phyloP scores from a whole-genome alignment of 352 stramenopile species.

The Globisporangium parvum region DNA sequence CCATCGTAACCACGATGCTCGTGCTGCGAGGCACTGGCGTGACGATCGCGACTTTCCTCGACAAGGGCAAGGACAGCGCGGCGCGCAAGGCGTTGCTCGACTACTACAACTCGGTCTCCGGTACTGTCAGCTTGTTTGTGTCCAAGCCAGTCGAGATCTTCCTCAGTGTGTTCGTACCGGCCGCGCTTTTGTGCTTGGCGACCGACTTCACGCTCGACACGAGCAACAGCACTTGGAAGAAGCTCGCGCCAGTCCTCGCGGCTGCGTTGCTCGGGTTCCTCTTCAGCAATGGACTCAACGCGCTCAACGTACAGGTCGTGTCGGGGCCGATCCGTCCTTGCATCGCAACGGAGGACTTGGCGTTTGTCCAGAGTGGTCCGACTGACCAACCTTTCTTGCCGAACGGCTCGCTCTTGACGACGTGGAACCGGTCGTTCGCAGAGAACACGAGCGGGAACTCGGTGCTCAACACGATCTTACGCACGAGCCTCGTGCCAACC shows the following conservation, averaged over 20 bases:
- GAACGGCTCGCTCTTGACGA: background rate
- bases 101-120: constrained; percentile 7
- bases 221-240: background rate
- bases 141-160: constrained; percentile 9
- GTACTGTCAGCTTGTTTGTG: background rate
- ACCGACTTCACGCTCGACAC: background rate
- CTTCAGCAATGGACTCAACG: constrained; percentile 10
- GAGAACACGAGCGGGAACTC: constrained; percentile 5
- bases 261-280: background rate
- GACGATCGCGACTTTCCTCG: background rate
- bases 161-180: background rate
- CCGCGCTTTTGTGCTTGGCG: background rate
- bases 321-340: background rate
- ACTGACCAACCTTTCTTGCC: background rate
- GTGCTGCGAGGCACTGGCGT: background rate
- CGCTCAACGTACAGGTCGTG: constrained; percentile 9
- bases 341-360: background rate
- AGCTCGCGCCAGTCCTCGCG: background rate
- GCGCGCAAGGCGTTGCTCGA: constrained; percentile 4
- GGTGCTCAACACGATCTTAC: constrained; percentile 16
- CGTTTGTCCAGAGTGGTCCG: background rate
- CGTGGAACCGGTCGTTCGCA: background rate
- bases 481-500: background rate
- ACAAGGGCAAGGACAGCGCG: background rate
- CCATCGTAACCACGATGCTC: background rate